Evolutionary conservation across 805 yeast genomes (phyloP), one percentile per base, ranked within the genome.

Genomic region (Osmozyma mogii): DNA sequence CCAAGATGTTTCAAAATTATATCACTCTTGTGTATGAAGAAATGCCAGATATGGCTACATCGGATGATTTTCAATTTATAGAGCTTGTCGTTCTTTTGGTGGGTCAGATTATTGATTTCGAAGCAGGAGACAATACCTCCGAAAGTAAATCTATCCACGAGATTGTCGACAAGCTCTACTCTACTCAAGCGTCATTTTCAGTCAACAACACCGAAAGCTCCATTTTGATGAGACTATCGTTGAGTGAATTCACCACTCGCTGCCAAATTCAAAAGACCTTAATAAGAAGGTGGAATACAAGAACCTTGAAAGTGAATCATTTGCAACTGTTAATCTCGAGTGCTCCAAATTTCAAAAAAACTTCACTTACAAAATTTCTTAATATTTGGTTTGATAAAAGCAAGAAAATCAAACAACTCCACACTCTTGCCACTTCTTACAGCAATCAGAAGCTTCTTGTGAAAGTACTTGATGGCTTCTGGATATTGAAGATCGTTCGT

Each of bases 161-260:
- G 5, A 41, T 43, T 6, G 52, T 61, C 9, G 23, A 32, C 10
- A 28, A 44, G 13, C 41, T 60, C 17, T 45, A 41, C 25, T 31
- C 34, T n/a, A n/a, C n/a, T n/a, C 3, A 37, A 52, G 5, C 62
- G 57, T 37, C 32, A 38, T 15, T 29, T 36, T n/a, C 17, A 6
- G 40, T 29, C 9, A 22, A 22, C 16, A 24, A 20, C 4, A 19
- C 19, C 16, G 13, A 3, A 15, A 37, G 8, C 14, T 27, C 64
- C 0, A 29, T 58, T 7, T 35, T 59, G 25, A 61, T 61, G 66
- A 38, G 56, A 25, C 36, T 44, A 6, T 47, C 61, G 6, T 32
- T 45, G 3, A 22, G 27, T 14, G 53, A 50, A 25, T 43, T 32
- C 17, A 32, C 29, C 11, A 22, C 30, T 9, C 27, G 31, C 4